Evolutionary conservation across 1,284 basidiomycete species (phyloP).

Genomic region (Malassezia obtusa): DNA sequence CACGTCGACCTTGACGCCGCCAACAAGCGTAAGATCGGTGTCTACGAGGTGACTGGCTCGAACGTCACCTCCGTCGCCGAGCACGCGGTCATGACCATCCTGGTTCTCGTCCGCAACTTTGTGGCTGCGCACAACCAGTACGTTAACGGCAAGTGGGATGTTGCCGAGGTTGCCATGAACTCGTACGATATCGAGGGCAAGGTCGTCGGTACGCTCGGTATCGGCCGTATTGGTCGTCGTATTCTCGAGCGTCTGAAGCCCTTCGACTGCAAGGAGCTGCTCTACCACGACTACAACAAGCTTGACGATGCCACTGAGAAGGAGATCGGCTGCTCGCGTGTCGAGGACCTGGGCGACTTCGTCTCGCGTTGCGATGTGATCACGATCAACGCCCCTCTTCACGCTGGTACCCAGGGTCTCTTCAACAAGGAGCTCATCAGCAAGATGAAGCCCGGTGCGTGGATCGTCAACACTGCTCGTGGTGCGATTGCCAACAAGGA

Average conservation of each 20-base stretch:
- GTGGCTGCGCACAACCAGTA: constrained; percentile 58
- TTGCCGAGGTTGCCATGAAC: constrained; percentile 47
- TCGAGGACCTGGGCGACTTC: constrained; percentile 75
- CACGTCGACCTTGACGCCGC: constrained; percentile 76
- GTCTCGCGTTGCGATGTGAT: constrained; percentile 69
- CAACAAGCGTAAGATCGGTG: constrained; percentile 70
- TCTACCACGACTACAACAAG: constrained; percentile 83
- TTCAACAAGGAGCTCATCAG: constrained; percentile 67
- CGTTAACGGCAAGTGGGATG: constrained; percentile 32
- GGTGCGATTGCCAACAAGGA: constrained; percentile 82
- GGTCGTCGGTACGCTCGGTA: constrained; percentile 71
- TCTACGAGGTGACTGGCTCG: constrained; percentile 63
- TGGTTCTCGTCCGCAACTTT: constrained; percentile 77
- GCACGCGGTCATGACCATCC: constrained; percentile 74
- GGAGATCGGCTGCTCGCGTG: constrained; percentile 63
- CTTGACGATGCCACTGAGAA: constrained; percentile 64
- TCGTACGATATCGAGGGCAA: constrained; percentile 78
- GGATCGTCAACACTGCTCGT: constrained; percentile 86
- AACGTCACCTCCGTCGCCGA: constrained; percentile 71
- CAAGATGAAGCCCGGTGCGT: constrained; percentile 77
- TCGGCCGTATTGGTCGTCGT: constrained; percentile 41
- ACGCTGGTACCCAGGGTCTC: constrained; percentile 65
- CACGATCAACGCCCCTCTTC: constrained; percentile 81
- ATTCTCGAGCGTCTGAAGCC: constrained; percentile 76
- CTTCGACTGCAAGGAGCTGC: constrained; percentile 80